phyloP scores from a whole-genome alignment of 2,329 filamentous ascomycete genomes.

The Lachnellula willkommii region DNA sequence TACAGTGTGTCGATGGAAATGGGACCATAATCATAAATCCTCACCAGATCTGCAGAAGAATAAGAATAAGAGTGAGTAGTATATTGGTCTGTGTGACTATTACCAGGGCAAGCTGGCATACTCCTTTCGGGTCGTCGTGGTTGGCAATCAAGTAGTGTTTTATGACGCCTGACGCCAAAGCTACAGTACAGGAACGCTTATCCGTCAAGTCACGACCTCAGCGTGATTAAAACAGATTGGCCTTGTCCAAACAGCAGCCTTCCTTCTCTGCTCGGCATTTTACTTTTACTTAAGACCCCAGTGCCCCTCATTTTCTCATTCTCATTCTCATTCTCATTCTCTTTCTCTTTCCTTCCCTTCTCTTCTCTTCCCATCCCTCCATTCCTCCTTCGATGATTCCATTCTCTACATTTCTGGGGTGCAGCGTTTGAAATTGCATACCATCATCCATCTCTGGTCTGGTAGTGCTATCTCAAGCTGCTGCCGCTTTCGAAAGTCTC shows the following conservation, averaged over 20 bases:
- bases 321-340: slow-evolving; percentile 1
- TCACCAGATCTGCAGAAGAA: neutral
- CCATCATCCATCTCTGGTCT: neutral
- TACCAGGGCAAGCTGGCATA: slow-evolving; percentile 3
- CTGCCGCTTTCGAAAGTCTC: slow-evolving; percentile 13
- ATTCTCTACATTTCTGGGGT: neutral
- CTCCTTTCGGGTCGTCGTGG: slow-evolving; percentile 15
- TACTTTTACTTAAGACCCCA: slow-evolving; percentile 18
- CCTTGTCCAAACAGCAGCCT: slow-evolving; percentile 14
- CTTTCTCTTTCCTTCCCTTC: slow-evolving; percentile 1
- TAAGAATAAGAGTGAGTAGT: neutral
- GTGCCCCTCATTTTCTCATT: slow-evolving; percentile 6
- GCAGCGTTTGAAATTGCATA: slow-evolving; percentile 1
- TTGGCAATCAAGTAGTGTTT: slow-evolving; percentile 11
- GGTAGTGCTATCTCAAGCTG: neutral
- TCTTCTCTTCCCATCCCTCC: neutral
- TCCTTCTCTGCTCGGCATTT: slow-evolving; percentile 23
- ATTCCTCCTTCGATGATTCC: neutral
- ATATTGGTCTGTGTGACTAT: slow-evolving; percentile 18
- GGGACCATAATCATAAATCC: slow-evolving; percentile 1
- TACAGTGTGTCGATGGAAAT: neutral
- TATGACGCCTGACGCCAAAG: slow-evolving; percentile 17
- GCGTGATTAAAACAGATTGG: slow-evolving; percentile 22
- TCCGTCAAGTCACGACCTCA: slow-evolving; percentile 20
- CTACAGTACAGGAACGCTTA: slow-evolving; percentile 11